Conservation (phyloP, 805 yeast species). For the Lipomyces sp. region DNA sequence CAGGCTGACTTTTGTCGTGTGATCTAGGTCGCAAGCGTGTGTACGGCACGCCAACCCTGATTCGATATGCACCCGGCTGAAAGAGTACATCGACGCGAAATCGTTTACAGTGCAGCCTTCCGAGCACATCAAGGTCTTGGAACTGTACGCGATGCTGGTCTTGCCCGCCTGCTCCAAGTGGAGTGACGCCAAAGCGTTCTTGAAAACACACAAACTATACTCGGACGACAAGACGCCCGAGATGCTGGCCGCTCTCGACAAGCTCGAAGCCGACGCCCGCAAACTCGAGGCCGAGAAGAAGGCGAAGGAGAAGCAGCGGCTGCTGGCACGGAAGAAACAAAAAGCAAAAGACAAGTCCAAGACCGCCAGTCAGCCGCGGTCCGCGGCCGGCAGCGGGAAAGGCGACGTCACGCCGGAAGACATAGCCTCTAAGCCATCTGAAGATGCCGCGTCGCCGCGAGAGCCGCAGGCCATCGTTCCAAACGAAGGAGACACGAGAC, state of each 20-base stretch:
- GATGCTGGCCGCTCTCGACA: background rate
- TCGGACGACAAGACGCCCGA: background rate
- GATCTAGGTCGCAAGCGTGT: too few species aligned
- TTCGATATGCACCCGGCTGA: constrained; percentile 1
- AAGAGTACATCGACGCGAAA: background rate
- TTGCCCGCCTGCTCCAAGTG: constrained; percentile 17
- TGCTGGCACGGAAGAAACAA: background rate
- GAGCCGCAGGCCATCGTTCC: background rate
- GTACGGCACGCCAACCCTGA: background rate
- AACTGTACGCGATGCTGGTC: constrained; percentile 12
- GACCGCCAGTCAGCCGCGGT: too few species aligned
- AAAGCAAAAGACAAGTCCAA: background rate
- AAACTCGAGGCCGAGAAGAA: background rate
- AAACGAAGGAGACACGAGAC: background rate
- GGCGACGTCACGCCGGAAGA: background rate
- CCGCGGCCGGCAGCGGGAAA: background rate
- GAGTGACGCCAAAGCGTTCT: constrained; percentile 6
- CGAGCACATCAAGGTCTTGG: constrained; percentile 4
- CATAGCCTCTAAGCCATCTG: too few species aligned
- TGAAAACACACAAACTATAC: background rate
- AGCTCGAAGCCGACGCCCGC: constrained; percentile 2
- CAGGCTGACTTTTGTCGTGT: too few species aligned
- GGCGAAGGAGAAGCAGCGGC: background rate
- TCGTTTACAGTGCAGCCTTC: background rate
- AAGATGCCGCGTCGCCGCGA: background rate